Conservation (phyloP, 495 filamentous ascomycete genomes). For the Penicillium herquei region DNA sequence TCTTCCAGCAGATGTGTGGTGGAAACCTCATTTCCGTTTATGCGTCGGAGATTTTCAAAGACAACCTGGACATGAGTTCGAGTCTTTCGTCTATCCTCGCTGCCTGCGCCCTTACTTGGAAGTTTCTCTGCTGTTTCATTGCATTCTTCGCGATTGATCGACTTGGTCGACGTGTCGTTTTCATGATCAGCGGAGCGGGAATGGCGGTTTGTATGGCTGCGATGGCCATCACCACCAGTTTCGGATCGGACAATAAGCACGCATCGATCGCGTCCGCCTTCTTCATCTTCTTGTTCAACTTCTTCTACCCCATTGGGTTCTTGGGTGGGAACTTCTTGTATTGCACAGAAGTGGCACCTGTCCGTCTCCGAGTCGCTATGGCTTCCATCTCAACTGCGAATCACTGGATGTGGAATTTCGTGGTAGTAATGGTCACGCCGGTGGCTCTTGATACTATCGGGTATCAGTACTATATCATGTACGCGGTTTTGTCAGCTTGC, state of each 20-base stretch:
- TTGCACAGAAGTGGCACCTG: conserved; percentile 54
- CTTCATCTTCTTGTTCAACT: conserved; percentile 61
- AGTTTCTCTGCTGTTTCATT: conserved; percentile 34
- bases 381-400: conserved; percentile 40
- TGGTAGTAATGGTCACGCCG: conserved; percentile 59
- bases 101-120: conserved; percentile 42
- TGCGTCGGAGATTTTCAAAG: conserved; percentile 26
- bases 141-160: conserved; percentile 50
- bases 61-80: conserved; percentile 19
- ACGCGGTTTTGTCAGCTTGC: conserved; percentile 31
- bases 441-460: conserved; percentile 36
- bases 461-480: conserved; percentile 39
- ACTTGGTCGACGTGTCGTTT: conserved; percentile 44
- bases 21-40: conserved; percentile 30
- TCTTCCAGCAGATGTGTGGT: conserved; percentile 33
- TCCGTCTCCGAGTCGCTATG: conserved; percentile 53
- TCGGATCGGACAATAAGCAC: conserved; percentile 29
- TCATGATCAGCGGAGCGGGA: conserved; percentile 46
- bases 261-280: conserved; percentile 36
- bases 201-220: conserved; percentile 39
- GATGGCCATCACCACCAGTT: conserved; percentile 39
- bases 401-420: conserved; percentile 55
- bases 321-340: conserved; percentile 58
- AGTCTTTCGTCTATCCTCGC: conserved; percentile 22
- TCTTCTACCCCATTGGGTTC: conserved; percentile 60